Evolutionary conservation across 1,139 yeast genomes (phyloP).

Genomic region (Debaryomyces singareniensis): DNA sequence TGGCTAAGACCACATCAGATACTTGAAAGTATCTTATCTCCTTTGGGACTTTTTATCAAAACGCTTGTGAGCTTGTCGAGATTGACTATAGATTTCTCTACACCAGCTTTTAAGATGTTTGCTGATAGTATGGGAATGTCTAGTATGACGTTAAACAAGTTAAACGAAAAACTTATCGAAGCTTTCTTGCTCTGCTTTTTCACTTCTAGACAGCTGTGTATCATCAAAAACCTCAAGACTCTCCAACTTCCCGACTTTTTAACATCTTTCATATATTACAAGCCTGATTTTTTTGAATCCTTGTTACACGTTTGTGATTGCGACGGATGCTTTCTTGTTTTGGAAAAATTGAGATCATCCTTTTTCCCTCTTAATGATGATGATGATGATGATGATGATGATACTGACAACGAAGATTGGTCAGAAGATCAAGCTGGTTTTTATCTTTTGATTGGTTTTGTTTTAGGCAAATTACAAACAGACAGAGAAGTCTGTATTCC

Average conservation of each 20-base stretch:
- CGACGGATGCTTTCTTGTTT: constrained; percentile 28
- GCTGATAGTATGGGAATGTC: constrained; percentile 27
- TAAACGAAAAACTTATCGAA: constrained; percentile 31
- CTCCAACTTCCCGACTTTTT: constrained; percentile 33
- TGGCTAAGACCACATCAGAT: constrained; percentile 37
- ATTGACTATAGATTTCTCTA: constrained; percentile 28
- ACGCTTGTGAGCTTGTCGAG: constrained; percentile 17
- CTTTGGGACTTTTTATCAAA: constrained; percentile 25
- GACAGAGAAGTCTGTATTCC: constrained; percentile 37
- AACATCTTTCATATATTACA: constrained; percentile 34
- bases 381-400: constrained; percentile 9
- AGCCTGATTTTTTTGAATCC: constrained; percentile 31
- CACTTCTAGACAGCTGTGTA: constrained; percentile 8
- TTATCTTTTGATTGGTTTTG: constrained; percentile 29
- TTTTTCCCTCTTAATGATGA: constrained; percentile 20
- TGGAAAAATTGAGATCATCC: constrained; percentile 15
- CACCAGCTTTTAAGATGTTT: constrained; percentile 38
- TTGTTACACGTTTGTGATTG: constrained; percentile 33
- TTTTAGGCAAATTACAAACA: constrained; percentile 30
- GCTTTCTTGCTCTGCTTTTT: constrained; percentile 28
- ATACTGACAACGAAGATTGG: constrained; percentile 9
- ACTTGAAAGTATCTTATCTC: constrained; percentile 25
- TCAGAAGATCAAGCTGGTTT: constrained; percentile 22
- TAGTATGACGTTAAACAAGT: constrained; percentile 22
- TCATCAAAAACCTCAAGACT: constrained; percentile 16